Conservation (phyloP, 2,329 filamentous ascomycete species). For the Pseudocercospora vitis region DNA sequence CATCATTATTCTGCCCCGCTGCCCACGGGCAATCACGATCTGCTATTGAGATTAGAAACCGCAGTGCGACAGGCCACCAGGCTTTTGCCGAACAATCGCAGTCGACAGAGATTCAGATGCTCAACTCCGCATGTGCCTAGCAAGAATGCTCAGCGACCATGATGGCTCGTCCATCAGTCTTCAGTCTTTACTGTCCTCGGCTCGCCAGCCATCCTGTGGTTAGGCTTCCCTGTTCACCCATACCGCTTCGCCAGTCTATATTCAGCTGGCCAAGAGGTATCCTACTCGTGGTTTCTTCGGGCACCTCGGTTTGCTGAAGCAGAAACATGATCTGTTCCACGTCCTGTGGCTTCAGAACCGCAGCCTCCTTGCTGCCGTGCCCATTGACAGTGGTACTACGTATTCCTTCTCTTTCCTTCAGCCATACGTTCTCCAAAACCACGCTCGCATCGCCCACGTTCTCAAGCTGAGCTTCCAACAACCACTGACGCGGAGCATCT, state of each 20-base stretch:
- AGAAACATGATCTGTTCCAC: conserved; percentile 66
- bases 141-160: too few species aligned
- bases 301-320: conserved; percentile 52
- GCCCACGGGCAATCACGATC: too few species aligned
- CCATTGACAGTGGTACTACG: conserved; percentile 37
- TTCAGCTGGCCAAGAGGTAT: conserved; percentile 76
- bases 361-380: conserved; percentile 30
- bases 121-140: too few species aligned
- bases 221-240: conserved; percentile 85
- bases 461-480: conserved; percentile 91
- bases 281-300: conserved; percentile 46
- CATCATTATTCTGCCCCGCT: too few species aligned
- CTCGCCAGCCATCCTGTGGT: conserved; percentile 70
- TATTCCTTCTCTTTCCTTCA: conserved; percentile 35
- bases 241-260: conserved; percentile 83
- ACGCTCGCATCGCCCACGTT: conserved; percentile 86
- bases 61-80: too few species aligned
- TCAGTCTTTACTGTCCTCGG: conserved; percentile 25
- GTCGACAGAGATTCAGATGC: too few species aligned
- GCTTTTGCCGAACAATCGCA: too few species aligned
- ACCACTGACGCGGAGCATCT: conserved; percentile 56
- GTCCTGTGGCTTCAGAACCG: conserved; percentile 61
- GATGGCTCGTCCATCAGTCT: too few species aligned
- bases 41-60: too few species aligned
- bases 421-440: conserved; percentile 63